Base-by-base conservation (phyloP, 1,284 basidiomycete species). In the Pseudozyma tsukubaensis region DNA sequence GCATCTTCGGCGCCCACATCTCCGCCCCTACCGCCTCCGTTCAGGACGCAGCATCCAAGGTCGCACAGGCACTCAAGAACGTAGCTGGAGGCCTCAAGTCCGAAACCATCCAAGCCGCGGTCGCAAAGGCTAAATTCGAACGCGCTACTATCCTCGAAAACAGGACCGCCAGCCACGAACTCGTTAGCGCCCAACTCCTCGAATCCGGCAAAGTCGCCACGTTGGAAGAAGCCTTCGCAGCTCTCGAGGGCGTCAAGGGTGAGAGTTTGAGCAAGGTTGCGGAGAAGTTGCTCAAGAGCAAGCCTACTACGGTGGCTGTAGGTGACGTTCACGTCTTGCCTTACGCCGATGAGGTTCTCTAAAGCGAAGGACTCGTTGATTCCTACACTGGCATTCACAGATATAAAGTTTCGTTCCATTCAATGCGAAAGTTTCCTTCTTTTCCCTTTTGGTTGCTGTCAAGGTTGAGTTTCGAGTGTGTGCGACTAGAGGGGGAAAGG, bases 51-150 rank as follows among this genome's bases (percentile, higher is more conserved):
- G 77, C 77, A 39, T 59, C 59, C 67, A 59, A 70, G 54, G 78
- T 77, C 11, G 61, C 60, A 11, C 54, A 78, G 56, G 81, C 79
- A 1, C 59, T 84, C 64, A 77, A 82, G 67, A 63, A 77, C 45
- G 67, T 79, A 29, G 81, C 82, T 16, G 62, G 64, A 18, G 72
- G 79, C 34, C 49, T 78, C 34, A 70, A 66, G 55, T 64, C 79
- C 18, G 79, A 84, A 39, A 55, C 77, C 43, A 60, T 79, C 59
- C 37, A 62, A 45, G 64, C 66, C 16, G 83, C 83, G 19, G 68
- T 81, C 45, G 82, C 81, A 47, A 80, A 81, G 68, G 82, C 82
- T 62, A 84, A 82, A 58, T 84, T 83, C 52, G 72, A 76, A 29
- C 65, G 71, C 48, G 82, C 82, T 18, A 39, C 58, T 42, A 60